Conservation (phyloP, 2,329 filamentous ascomycete genomes). For the Ophiobolus disseminans region DNA sequence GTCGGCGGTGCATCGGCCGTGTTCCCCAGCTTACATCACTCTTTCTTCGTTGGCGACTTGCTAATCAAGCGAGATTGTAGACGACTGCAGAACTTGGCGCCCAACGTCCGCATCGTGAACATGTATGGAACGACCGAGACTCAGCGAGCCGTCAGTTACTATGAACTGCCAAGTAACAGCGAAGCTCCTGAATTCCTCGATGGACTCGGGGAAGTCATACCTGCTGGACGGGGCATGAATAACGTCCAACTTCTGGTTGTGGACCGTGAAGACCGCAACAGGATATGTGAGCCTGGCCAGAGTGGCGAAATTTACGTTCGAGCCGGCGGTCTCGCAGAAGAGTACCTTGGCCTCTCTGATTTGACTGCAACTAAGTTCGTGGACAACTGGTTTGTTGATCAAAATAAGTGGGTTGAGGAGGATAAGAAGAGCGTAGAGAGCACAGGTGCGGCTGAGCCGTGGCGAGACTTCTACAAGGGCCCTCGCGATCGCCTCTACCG, state of each 20-base stretch:
- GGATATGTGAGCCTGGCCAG: constrained; percentile 79
- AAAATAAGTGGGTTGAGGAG: constrained; percentile 70
- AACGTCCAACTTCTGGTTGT: constrained; percentile 90
- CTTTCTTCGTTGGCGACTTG: constrained; percentile 92
- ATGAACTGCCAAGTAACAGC: constrained; percentile 72
- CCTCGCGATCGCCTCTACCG: constrained; percentile 86
- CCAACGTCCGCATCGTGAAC: constrained; percentile 78
- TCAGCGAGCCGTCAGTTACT: constrained; percentile 81
- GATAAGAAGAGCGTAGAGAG: constrained; percentile 62
- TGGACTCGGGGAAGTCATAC: constrained; percentile 75
- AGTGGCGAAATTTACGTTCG: constrained; percentile 84
- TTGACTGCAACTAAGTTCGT: constrained; percentile 79
- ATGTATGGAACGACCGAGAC: constrained; percentile 93
- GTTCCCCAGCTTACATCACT: constrained; percentile 78
- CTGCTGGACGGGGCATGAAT: constrained; percentile 84
- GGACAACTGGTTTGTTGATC: constrained; percentile 84
- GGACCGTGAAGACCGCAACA: constrained; percentile 69
- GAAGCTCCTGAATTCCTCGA: constrained; percentile 70
- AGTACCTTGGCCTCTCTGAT: constrained; percentile 70
- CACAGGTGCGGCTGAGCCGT: constrained; percentile 67
- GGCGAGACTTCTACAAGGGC: constrained; percentile 80
- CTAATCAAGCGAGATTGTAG: constrained; percentile 84
- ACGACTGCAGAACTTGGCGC: constrained; percentile 75
- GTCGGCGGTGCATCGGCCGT: constrained; percentile 81
- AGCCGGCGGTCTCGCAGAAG: constrained; percentile 83